A percentile compares a stretch with the other conserved stretches of the same genome.
phyloP scores from a whole-genome alignment of 179 eudicot species.

The Sideroxylon spinosum region DNA sequence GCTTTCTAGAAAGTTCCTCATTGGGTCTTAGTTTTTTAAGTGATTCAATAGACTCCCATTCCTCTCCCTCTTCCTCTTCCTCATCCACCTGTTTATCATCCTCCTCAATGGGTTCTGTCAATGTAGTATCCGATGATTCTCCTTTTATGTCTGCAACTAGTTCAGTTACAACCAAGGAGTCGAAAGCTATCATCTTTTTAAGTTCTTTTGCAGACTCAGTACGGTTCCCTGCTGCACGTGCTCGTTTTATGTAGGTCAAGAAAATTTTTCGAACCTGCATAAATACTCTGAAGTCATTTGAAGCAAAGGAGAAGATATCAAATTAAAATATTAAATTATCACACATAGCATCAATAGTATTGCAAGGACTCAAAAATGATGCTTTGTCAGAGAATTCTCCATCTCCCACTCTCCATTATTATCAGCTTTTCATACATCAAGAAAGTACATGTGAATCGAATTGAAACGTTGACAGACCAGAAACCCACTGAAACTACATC shows the following conservation, averaged over 20 bases:
- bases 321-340: background rate
- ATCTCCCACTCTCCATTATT: background rate
- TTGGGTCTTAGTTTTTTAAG: slow-evolving; percentile 53
- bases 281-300: slow-evolving; percentile 8
- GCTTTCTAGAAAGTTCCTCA: slow-evolving; percentile 44
- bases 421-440: background rate
- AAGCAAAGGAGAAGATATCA: slow-evolving; percentile 1
- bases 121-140: slow-evolving; percentile 50
- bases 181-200: slow-evolving; percentile 74
- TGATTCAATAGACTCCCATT: slow-evolving; percentile 77
- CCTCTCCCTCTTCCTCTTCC: slow-evolving; percentile 66
- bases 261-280: slow-evolving; percentile 77
- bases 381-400: background rate
- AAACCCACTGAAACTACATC: too few relatives aligned
- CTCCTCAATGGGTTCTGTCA: slow-evolving; percentile 45
- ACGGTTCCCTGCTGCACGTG: slow-evolving; percentile 65
- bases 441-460: background rate
- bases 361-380: background rate
- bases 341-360: background rate
- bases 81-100: slow-evolving; percentile 32
- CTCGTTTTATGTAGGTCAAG: slow-evolving; percentile 64
- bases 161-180: slow-evolving; percentile 68
- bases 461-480: too few relatives aligned
- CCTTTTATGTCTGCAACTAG: slow-evolving; percentile 88
- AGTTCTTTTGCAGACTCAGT: slow-evolving; percentile 69